Conservation (phyloP, 1,139 yeast genomes). For the Scheffersomyces titani region DNA sequence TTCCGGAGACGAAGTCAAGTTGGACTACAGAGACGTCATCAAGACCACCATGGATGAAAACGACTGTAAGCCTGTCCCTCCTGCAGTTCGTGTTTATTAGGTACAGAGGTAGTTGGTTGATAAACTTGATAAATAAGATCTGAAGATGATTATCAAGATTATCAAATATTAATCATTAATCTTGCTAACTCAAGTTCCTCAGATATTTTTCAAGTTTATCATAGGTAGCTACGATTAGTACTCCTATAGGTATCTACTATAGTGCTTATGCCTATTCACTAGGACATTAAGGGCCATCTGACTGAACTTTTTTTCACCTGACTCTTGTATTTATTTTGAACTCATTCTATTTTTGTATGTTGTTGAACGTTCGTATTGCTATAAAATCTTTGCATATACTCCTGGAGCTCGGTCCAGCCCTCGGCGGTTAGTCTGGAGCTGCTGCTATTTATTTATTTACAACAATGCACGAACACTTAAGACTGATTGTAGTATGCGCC, state of each 20-base stretch:
- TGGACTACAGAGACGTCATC: slow-evolving; percentile 87
- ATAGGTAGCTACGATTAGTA: not conserved
- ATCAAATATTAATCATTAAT: no score
- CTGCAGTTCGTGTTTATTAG: slow-evolving; percentile 91
- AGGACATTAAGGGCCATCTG: not conserved
- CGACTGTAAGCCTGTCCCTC: slow-evolving; percentile 96
- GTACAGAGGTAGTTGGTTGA: not conserved
- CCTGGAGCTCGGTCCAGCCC: not conserved
- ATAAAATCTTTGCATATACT: not conserved
- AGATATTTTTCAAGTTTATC: not conserved
- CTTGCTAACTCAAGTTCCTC: not conserved
- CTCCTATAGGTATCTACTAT: not conserved
- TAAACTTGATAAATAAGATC: not conserved
- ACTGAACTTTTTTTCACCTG: not conserved
- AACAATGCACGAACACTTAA: not conserved
- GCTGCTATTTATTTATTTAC: not conserved
- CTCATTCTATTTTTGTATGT: not conserved
- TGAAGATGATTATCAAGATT: not conserved
- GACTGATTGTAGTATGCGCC: not conserved
- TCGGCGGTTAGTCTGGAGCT: not conserved
- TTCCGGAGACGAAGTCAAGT: slow-evolving; percentile 68
- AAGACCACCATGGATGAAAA: slow-evolving; percentile 81
- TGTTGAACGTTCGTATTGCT: not conserved
- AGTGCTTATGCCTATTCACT: not conserved
- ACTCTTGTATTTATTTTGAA: not conserved